phyloP scores from a whole-genome alignment of 202 grass and related monocot genomes.

The Dendrocalamus latiflorus region DNA sequence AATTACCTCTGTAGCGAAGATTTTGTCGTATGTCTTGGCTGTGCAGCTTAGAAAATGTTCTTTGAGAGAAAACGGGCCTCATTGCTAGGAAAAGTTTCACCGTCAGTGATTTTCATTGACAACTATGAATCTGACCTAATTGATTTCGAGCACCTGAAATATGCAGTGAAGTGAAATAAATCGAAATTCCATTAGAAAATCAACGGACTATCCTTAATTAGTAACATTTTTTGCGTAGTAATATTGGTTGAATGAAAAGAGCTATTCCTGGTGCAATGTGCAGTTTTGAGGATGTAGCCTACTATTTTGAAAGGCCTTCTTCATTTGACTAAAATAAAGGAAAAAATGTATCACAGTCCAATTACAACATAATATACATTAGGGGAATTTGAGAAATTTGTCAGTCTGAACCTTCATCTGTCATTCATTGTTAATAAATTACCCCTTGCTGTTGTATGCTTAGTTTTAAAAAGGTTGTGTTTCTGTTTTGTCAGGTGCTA shows the following conservation, averaged over 20 bases:
- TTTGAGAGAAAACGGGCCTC: background rate
- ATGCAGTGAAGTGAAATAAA: constrained; percentile 7
- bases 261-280: background rate
- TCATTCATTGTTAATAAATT: no score
- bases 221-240: background rate
- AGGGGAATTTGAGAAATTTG: no score
- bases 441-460: no score
- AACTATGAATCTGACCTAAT: background rate
- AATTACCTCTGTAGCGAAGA: background rate
- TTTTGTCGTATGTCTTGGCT: background rate
- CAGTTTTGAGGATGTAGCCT: background rate
- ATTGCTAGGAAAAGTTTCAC: background rate
- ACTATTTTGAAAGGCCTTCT: background rate
- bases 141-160: constrained; percentile 14
- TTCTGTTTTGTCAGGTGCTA: no score
- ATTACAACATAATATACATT: no score
- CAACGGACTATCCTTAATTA: background rate
- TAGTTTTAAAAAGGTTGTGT: no score
- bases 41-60: background rate
- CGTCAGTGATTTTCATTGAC: background rate
- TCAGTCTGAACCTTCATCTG: no score
- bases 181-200: background rate
- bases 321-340: no score
- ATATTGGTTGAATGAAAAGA: background rate
- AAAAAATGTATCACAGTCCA: no score